Evolutionary conservation across 768 basidiomycete genomes (phyloP).

Genomic region (Boletus patriciae): DNA sequence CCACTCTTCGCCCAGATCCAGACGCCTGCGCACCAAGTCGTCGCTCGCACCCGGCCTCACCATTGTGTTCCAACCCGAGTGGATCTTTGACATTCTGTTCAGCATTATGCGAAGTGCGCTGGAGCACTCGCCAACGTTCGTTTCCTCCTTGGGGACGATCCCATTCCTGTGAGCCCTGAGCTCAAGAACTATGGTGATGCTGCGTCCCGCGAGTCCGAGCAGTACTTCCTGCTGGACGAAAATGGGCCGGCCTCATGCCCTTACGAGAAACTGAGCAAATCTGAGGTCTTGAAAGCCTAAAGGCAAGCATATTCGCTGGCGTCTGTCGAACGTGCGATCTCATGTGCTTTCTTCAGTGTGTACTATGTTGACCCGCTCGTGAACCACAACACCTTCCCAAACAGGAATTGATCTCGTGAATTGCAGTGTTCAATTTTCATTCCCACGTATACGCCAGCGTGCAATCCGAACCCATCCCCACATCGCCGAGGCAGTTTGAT

Average conservation of each 20-base stretch:
- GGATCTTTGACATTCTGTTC: conserved; percentile 26
- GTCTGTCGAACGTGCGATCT: not conserved
- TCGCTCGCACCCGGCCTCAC: conserved; percentile 19
- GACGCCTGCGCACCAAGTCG: conserved; percentile 24
- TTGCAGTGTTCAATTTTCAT: not conserved
- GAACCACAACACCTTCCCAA: conserved; percentile 6
- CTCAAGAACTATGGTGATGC: conserved; percentile 24
- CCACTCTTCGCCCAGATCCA: conserved; percentile 23
- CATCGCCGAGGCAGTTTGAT: not conserved
- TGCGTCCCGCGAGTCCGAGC: conserved; percentile 22
- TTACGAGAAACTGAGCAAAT: conserved; percentile 9
- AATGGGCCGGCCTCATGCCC: conserved; percentile 22
- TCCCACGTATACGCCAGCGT: not conserved
- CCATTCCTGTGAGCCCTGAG: conserved; percentile 23
- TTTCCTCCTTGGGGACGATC: conserved; percentile 17
- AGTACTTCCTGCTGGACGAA: conserved; percentile 25
- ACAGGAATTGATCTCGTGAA: not conserved
- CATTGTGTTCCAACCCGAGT: conserved; percentile 26
- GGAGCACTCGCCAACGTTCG: conserved; percentile 21
- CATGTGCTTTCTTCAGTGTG: not conserved
- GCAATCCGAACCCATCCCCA: not conserved
- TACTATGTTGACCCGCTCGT: not conserved
- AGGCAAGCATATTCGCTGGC: not conserved
- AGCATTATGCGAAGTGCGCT: conserved; percentile 18
- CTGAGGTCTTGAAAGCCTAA: conserved; percentile 7